These are phyloP conservation scores for Mucor irregularis DNA, from an alignment of 371 early-diverging fungal species.

Conservation along the genomic window DNA sequence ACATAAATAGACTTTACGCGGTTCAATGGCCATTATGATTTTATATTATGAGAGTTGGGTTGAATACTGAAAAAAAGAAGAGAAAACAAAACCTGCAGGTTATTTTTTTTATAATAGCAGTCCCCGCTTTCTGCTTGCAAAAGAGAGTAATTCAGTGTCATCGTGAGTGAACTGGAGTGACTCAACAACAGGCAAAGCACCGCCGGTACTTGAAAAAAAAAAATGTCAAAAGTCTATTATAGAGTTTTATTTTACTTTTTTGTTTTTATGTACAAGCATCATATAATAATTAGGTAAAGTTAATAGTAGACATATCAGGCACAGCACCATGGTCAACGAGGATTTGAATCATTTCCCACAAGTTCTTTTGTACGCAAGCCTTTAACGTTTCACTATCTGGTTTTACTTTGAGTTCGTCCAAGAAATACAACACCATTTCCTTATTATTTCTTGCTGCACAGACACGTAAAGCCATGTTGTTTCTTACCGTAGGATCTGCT, in stretches of 20 bases:
- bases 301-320: slow-evolving; percentile 48
- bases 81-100: not conserved
- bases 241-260: not conserved
- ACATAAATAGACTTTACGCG: slow-evolving; percentile 45
- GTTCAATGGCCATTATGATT: slow-evolving; percentile 23
- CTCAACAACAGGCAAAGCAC: not conserved
- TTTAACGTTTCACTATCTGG: slow-evolving; percentile 48
- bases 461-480: slow-evolving; percentile 50
- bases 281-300: slow-evolving; percentile 1
- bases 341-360: slow-evolving; percentile 51
- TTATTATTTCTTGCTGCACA: slow-evolving; percentile 44
- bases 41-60: not conserved
- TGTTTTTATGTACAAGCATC: not conserved
- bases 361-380: slow-evolving; percentile 38
- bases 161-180: not conserved
- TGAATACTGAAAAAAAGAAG: not conserved
- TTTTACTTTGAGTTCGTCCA: slow-evolving; percentile 43
- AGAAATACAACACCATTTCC: slow-evolving; percentile 43
- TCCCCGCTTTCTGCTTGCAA: too few species aligned
- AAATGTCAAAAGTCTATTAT: too few species aligned
- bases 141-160: too few species aligned
- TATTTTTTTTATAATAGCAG: not conserved
- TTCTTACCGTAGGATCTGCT: slow-evolving; percentile 44
- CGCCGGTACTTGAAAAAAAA: too few species aligned
- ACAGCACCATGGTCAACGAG: slow-evolving; percentile 53